Base-by-base conservation (phyloP, 2,329 filamentous ascomycete species). In the Penicillium rolfsii region DNA sequence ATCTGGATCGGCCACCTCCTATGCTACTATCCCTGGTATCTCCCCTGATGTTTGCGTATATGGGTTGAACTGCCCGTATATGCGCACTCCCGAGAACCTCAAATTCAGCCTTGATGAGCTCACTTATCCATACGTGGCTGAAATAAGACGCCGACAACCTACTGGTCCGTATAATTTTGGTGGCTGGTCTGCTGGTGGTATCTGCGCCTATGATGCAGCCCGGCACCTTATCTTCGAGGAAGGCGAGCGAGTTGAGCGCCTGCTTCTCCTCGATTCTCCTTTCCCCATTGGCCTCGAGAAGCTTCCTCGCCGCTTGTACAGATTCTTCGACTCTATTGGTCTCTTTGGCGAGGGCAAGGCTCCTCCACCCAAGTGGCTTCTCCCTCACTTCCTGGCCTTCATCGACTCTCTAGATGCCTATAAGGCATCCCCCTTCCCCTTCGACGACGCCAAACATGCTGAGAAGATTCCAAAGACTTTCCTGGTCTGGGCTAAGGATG, bases 151-250 rank as follows among this genome's bases (percentile, higher is more conserved):
- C n/a, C 74, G 80, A 26, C 79, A 84, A 63, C 78, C 81, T 4
- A 73, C 74, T 12, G 79, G 80, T 0, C 87, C 88, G 0, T 91
- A 91, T 75, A 82, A 83, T 54, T 76, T 92, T 0, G 84, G 86
- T 16, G 90, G 90, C 26, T 93, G 89, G 90, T 90, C 86, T n/a
- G 89, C 89, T 1, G 90, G 90, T 28, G 89, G 90, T 38, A 88
- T 91, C 52, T 87, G 88, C 61, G 88, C 89, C 45, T 91, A 85
- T 69, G 87, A 90, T 67, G 86, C 87, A 9, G 83, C 86, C 65
- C 83, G 83, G 57, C 84, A 88, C 64, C 80, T 91, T 16, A 82
- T 81, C 60, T 67, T 73, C 53, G 81, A 82, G 63, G 81, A 80
- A 3, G 84, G 84, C 16, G 84, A 89, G 48, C 71, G 71, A 19